Base-by-base conservation (phyloP, 2,329 filamentous ascomycete species). In the Exserohilum rostratum region DNA sequence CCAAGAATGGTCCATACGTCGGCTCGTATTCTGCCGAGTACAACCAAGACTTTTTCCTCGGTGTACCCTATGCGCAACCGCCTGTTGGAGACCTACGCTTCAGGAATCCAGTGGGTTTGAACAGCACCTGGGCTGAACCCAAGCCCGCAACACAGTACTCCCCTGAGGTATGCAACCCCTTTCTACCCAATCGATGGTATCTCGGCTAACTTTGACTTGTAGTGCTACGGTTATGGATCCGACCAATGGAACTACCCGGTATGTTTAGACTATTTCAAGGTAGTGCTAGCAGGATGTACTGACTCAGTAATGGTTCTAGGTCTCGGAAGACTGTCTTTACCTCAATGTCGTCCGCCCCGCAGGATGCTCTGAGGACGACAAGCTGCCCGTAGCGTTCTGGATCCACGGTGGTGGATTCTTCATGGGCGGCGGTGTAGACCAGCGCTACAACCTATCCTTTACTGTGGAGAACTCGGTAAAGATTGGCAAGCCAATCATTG, bases 331-430 rank as follows among this genome's bases (percentile, higher is more conserved):
- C 52, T 74, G 71, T 48, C 67, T 86, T 17, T 83, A 82, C 48
- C 66, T 85, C 22, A 84, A 83, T 50, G 77, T 85, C 33, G 75
- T 81, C 0, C 74, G 79, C 0, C 82, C 83, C 11, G 50, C 65
- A 22, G 67, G 68, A 18, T 63, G 50, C 22, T 56, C 52, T 17
- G 61, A 68, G 15, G 46, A 65, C 1, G 68, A 71, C n/a, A 75
- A 75, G 3, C 71, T 85, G 2, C 83, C 83, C 0, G 82, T 85
- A 0, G 73, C 83, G n/a, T 76, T 82, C 11, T 84, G 82, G 66
- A 79, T 85, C 5, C 82, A 85, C 52, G 83, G 83, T 0, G 82
- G 83, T 7, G 82, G 80, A 0, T 79, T 82, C 40, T 67, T 62
- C 2, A 68, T 78, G 9, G 83, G 82, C 3, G 78, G 78, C 3